Conservation (phyloP, 352 stramenopile species). For the Phytophthora macrochlamydospora region DNA sequence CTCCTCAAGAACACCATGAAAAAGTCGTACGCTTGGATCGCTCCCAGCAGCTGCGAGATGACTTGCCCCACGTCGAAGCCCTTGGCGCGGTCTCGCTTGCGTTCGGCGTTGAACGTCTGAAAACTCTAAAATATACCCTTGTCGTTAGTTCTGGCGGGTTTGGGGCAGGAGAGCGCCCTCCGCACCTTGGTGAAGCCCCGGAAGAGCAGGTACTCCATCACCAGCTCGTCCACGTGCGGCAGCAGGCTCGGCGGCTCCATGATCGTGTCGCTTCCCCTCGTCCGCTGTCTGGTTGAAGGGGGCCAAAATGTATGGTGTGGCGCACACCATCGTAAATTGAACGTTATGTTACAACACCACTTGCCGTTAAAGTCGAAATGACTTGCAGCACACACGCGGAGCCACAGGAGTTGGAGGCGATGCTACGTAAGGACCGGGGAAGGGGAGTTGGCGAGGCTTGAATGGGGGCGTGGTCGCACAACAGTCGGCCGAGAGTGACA, state of each 20-base stretch:
- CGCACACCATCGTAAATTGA: too few species aligned
- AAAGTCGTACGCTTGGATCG: conserved; percentile 55
- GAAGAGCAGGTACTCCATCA: conserved; percentile 90
- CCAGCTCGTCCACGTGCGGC: conserved; percentile 81
- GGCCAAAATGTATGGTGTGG: neutral
- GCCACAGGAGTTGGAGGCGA: too few species aligned
- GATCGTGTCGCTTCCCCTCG: conserved; percentile 4
- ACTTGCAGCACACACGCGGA: too few species aligned
- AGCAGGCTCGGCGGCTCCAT: conserved; percentile 55
- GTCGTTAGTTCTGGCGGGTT: neutral
- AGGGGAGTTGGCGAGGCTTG: too few species aligned
- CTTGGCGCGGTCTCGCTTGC: conserved; percentile 71
- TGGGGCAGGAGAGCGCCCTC: neutral
- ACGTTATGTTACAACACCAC: too few species aligned
- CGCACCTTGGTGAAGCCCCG: conserved; percentile 78
- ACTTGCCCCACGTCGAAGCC: conserved; percentile 85
- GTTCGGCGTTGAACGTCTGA: conserved; percentile 73
- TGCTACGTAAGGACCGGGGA: too few species aligned
- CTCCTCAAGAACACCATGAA: neutral
- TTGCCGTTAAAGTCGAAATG: too few species aligned
- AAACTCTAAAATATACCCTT: conserved; percentile 51
- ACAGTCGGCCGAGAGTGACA: too few species aligned
- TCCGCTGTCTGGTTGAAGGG: conserved; percentile 17
- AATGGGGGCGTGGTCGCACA: too few species aligned
- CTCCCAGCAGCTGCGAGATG: conserved; percentile 63